Conservation (phyloP, 768 basidiomycete genomes). For the Tylopilus sp. region DNA sequence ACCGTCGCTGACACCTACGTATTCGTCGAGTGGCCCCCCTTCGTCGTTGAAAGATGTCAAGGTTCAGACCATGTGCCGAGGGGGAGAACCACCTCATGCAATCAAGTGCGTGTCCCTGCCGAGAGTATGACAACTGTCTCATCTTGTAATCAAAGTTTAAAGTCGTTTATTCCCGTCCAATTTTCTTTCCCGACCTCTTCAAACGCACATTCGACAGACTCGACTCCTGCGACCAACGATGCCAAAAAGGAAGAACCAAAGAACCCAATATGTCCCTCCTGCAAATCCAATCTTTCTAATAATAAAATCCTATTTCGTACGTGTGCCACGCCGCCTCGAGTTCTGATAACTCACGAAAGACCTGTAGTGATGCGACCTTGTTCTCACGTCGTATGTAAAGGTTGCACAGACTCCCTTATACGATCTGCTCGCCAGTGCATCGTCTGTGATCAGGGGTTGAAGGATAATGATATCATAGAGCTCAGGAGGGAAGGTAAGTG, state of each 20-base stretch:
- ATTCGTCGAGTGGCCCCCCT: conserved; percentile 58
- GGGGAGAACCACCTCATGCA: conserved; percentile 72
- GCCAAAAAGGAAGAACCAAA: conserved; percentile 49
- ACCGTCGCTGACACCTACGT: conserved; percentile 85
- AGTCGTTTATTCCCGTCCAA: conserved; percentile 76
- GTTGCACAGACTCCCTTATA: conserved; percentile 86
- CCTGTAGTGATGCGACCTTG: conserved; percentile 75
- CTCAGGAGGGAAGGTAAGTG: conserved; percentile 81
- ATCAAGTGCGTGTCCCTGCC: conserved; percentile 54
- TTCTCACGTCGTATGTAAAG: conserved; percentile 88
- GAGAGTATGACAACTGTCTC: not conserved
- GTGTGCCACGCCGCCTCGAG: conserved; percentile 24
- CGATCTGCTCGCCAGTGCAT: conserved; percentile 78
- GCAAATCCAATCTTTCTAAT: conserved; percentile 82
- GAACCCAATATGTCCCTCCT: conserved; percentile 81
- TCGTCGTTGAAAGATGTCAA: conserved; percentile 76
- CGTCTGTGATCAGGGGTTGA: conserved; percentile 70
- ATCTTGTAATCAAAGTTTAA: conserved; percentile 51
- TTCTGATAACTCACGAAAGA: not conserved
- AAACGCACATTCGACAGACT: conserved; percentile 37
- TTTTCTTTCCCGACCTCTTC: conserved; percentile 55
- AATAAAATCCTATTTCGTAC: conserved; percentile 65
- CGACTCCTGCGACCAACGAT: conserved; percentile 35
- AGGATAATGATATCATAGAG: conserved; percentile 74
- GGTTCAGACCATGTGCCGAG: conserved; percentile 85